Conservation (phyloP, 148 eudicot species). For the Spergularia marina region DNA sequence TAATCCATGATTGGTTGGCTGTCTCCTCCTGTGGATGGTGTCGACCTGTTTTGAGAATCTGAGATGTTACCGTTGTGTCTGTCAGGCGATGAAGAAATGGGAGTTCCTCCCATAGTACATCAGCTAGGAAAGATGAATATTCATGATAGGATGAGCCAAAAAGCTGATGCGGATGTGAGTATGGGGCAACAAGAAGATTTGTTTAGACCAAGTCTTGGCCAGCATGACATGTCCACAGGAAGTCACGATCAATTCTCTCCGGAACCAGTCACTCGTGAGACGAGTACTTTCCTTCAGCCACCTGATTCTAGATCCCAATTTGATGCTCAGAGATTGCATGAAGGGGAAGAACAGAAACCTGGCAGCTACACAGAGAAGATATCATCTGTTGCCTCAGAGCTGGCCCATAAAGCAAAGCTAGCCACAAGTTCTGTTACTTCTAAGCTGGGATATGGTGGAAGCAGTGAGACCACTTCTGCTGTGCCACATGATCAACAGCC, state of each 20-base stretch:
- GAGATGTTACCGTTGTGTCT: background rate
- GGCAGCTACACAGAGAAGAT: constrained; percentile 27
- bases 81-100: constrained; percentile 46
- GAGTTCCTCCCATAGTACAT: constrained; percentile 35
- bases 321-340: constrained; percentile 9
- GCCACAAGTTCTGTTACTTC: constrained; percentile 28
- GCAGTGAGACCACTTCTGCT: background rate
- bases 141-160: constrained; percentile 15
- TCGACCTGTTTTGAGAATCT: background rate
- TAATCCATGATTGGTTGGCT: too few relatives aligned
- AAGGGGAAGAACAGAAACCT: constrained; percentile 11
- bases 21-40: too few relatives aligned
- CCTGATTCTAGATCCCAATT: constrained; percentile 17
- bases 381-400: constrained; percentile 27
- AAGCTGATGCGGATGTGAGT: background rate
- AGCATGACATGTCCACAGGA: constrained; percentile 30
- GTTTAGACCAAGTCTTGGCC: constrained; percentile 19
- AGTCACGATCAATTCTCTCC: constrained; percentile 58
- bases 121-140: constrained; percentile 49
- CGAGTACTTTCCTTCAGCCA: background rate
- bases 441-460: constrained; percentile 23
- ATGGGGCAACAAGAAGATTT: constrained; percentile 20
- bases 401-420: constrained; percentile 30
- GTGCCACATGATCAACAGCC: background rate
- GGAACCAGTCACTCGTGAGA: constrained; percentile 25